Evolutionary conservation across 2,329 filamentous ascomycete genomes (phyloP).

Genomic region (Claviceps cyperi): DNA sequence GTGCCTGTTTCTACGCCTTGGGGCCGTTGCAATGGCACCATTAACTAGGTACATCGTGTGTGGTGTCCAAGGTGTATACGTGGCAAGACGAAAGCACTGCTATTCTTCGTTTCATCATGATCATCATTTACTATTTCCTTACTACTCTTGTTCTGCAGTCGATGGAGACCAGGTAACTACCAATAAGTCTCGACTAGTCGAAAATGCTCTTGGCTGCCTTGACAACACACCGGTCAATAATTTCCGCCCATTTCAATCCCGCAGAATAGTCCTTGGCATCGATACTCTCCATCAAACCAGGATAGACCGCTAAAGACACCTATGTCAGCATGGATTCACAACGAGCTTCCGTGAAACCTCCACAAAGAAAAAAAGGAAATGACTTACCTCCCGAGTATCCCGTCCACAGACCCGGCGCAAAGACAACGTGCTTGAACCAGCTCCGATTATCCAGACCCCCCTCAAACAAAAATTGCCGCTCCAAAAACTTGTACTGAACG

Average conservation of each 20-base stretch:
- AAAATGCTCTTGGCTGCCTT: slow-evolving; percentile 29
- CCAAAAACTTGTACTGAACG: slow-evolving; percentile 68
- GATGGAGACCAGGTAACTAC: background rate
- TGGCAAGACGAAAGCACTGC: too few species aligned
- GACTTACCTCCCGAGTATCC: slow-evolving; percentile 65
- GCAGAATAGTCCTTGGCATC: slow-evolving; percentile 43
- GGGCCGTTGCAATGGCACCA: too few species aligned
- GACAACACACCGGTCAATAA: slow-evolving; percentile 37
- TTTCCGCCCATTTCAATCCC: slow-evolving; percentile 43
- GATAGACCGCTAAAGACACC: slow-evolving; percentile 37
- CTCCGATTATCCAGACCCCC: slow-evolving; percentile 61
- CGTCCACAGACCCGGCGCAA: slow-evolving; percentile 82
- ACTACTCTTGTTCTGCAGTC: background rate
- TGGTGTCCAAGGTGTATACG: too few species aligned
- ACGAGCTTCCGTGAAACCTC: too few species aligned
- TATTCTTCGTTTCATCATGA: too few species aligned
- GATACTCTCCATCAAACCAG: slow-evolving; percentile 47
- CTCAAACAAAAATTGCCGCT: slow-evolving; percentile 64
- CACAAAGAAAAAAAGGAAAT: background rate
- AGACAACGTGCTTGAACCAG: slow-evolving; percentile 95
- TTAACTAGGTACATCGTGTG: too few species aligned
- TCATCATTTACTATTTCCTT: too few species aligned
- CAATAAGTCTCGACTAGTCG: background rate
- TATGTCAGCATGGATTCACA: slow-evolving; percentile 4
- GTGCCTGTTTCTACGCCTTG: too few species aligned